phyloP scores from a whole-genome alignment of 176 grass and related monocot species.

The Pontederia paniculata region DNA sequence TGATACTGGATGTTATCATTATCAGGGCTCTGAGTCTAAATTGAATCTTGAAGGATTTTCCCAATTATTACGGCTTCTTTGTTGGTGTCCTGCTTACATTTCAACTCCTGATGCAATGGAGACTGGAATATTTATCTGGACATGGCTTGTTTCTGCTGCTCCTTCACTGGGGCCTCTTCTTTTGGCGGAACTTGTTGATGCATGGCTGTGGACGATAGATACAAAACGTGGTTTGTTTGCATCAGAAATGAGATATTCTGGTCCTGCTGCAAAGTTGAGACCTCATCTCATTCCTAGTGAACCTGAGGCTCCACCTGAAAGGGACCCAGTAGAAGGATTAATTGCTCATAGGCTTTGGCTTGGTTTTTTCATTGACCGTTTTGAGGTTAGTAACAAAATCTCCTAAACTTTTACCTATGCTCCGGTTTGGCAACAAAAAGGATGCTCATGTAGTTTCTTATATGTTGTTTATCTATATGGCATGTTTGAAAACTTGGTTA shows the following conservation, averaged over 20 bases:
- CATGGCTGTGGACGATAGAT: conserved; percentile 99
- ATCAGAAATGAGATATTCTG: conserved; percentile 88
- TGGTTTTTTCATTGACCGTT: conserved; percentile 95
- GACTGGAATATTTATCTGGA: conserved; percentile 98
- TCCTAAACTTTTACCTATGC: neutral
- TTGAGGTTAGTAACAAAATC: conserved; percentile 59
- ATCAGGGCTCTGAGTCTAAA: conserved; percentile 62
- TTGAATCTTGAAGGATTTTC: conserved; percentile 83
- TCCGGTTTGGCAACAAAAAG: neutral
- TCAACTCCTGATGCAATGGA: conserved; percentile 96
- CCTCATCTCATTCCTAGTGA: conserved; percentile 94
- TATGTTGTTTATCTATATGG: no score
- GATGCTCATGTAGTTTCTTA: neutral
- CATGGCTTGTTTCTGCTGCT: conserved; percentile 93
- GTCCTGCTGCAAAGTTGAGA: conserved; percentile 91
- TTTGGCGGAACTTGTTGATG: conserved; percentile 93
- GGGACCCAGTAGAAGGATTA: conserved; percentile 86
- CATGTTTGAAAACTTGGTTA: no score
- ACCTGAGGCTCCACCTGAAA: conserved; percentile 71
- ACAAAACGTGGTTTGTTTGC: conserved; percentile 94
- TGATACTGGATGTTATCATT: neutral
- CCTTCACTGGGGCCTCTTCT: conserved; percentile 86
- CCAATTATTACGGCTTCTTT: conserved; percentile 89
- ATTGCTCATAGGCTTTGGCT: conserved; percentile 96
- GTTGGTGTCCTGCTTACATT: conserved; percentile 99